Evolutionary conservation across 2,329 filamentous ascomycete species (phyloP).

Genomic region (Calonectria hawksworthii): DNA sequence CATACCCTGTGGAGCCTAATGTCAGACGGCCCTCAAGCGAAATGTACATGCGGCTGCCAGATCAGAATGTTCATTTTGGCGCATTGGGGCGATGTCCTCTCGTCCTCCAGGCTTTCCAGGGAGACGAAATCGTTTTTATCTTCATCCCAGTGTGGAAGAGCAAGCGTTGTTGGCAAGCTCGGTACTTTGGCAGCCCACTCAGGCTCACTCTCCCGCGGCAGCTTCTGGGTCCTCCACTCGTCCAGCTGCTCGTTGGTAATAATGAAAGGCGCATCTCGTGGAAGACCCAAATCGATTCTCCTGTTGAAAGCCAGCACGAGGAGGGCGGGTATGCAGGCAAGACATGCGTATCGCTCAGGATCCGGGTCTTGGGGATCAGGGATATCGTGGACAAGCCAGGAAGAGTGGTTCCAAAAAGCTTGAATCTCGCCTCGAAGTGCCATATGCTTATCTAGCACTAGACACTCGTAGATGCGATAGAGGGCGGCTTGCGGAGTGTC

Average conservation of each 20-base stretch:
- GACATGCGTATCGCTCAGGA: constrained; percentile 37
- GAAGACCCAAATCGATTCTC: constrained; percentile 34
- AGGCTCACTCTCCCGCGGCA: constrained; percentile 24
- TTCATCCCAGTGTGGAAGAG: constrained; percentile 33
- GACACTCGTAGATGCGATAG: constrained; percentile 36
- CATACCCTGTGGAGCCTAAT: neutral
- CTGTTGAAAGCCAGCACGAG: constrained; percentile 32
- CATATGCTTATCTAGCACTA: constrained; percentile 32
- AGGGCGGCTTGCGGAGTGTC: constrained; percentile 30
- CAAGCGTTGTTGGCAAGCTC: constrained; percentile 20
- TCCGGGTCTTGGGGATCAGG: constrained; percentile 36
- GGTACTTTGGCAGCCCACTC: constrained; percentile 28
- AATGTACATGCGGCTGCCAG: constrained; percentile 34
- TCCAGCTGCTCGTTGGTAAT: constrained; percentile 34
- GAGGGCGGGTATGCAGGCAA: constrained; percentile 36
- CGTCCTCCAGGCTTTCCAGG: constrained; percentile 7
- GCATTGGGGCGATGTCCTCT: constrained; percentile 24
- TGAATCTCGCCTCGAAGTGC: constrained; percentile 35
- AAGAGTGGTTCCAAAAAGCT: constrained; percentile 33
- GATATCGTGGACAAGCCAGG: constrained; percentile 33
- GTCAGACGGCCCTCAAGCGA: constrained; percentile 8
- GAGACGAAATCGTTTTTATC: constrained; percentile 25
- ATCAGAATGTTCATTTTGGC: constrained; percentile 33
- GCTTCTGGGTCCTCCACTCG: constrained; percentile 31
- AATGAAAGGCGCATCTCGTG: constrained; percentile 31